Evolutionary conservation across 148 eudicot species (phyloP).

Genomic region (Cornus florida): DNA sequence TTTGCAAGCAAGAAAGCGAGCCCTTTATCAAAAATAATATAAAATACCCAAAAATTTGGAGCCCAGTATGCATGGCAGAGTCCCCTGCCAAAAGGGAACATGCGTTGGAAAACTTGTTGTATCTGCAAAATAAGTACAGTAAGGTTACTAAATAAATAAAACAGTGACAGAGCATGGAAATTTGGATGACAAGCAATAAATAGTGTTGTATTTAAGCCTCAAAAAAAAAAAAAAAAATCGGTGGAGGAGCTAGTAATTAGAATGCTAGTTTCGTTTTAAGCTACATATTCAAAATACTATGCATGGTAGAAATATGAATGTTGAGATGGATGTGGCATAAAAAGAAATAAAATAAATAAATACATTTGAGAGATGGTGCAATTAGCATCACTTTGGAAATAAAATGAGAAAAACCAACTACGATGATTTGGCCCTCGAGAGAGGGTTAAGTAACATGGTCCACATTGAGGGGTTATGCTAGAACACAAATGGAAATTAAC

Average conservation of each 20-base stretch:
- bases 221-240: neutral
- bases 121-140: conserved; percentile 67
- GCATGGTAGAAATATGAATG: too few species aligned
- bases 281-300: neutral
- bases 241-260: neutral
- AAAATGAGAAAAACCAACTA: too few species aligned
- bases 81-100: conserved; percentile 99
- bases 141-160: conserved; percentile 20
- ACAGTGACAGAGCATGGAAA: neutral
- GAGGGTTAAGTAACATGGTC: too few species aligned
- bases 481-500: too few species aligned
- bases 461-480: too few species aligned
- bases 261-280: neutral
- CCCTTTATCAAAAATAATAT: conserved; percentile 70
- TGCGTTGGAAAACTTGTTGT: conserved; percentile 74
- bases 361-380: too few species aligned
- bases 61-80: conserved; percentile 99
- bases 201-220: neutral
- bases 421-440: too few species aligned
- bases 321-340: too few species aligned
- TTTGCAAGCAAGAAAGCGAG: conserved; percentile 60
- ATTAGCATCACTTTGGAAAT: too few species aligned
- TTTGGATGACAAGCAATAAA: neutral
- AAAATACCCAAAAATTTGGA: conserved; percentile 98
- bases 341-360: too few species aligned